Percentiles rank a stretch among this genome's conserved stretches.
These are phyloP conservation scores for Senna tora DNA, from an alignment of 306 rosid species.

Conservation along the genomic window DNA sequence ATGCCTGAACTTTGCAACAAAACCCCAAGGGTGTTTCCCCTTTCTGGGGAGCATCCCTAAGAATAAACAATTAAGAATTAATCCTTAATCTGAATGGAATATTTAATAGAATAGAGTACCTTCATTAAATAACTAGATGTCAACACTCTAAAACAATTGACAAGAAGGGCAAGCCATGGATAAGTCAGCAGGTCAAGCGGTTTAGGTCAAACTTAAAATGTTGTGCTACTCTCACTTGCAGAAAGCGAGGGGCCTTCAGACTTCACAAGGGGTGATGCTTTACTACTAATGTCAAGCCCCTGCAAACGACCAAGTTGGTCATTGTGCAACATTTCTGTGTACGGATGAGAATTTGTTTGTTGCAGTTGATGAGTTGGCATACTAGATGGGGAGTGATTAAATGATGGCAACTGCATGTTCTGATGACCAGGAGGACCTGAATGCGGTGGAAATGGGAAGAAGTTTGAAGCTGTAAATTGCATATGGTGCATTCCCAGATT, in stretches of 20 bases:
- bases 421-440: slow-evolving; percentile 63
- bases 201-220: slow-evolving; percentile 70
- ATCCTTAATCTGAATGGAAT: slow-evolving; percentile 51
- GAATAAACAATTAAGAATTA: slow-evolving; percentile 65
- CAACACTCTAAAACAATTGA: slow-evolving; percentile 72
- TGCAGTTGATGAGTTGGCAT: slow-evolving; percentile 61
- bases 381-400: slow-evolving; percentile 55
- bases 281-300: slow-evolving; percentile 87
- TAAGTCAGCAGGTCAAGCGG: slow-evolving; percentile 74
- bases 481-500: slow-evolving; percentile 85
- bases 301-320: slow-evolving; percentile 84
- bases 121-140: slow-evolving; percentile 63
- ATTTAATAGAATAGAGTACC: slow-evolving; percentile 48
- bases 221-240: slow-evolving; percentile 87
- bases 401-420: slow-evolving; percentile 63
- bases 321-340: slow-evolving; percentile 74
- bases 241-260: slow-evolving; percentile 86
- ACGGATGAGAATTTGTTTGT: slow-evolving; percentile 63
- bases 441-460: slow-evolving; percentile 69
- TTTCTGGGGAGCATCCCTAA: slow-evolving; percentile 60
- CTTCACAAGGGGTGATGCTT: slow-evolving; percentile 69
- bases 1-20: slow-evolving; percentile 42
- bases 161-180: slow-evolving; percentile 48
- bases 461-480: slow-evolving; percentile 60
- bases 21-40: slow-evolving; percentile 54